Evolutionary conservation across 495 filamentous ascomycete species (phyloP), one percentile per base, ranked within the genome.

Genomic region (Penicillium taxi): DNA sequence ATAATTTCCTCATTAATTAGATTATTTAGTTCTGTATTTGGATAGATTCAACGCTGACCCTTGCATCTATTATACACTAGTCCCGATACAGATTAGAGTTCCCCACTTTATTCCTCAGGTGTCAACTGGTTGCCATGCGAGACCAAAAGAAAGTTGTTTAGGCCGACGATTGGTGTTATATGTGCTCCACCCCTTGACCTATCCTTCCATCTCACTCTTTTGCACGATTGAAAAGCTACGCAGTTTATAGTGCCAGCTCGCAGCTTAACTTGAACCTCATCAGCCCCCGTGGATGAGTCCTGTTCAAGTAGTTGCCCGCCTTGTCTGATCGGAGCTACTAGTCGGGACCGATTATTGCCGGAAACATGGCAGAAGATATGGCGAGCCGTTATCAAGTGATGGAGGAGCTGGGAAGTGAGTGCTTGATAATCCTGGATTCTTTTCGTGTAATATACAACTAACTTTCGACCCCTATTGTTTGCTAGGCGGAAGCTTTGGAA

Each of bases 321-420:
- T 29, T 53, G 39, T 42, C 35, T 35, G 45, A 43, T 30, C 31
- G 45, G 48, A 49, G 28, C 30, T 23, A 37, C 41, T 34, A 40
- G 39, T 37, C 47, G 36, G 32, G 37, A 17, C 45, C 33, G 42
- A 50, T 37, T 30, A 13, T 14, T 50, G 42, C 37, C 45, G 44
- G 45, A 59, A 61, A 42, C 39, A 70, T 71, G 65, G 57, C 53
- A 48, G 73, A 74, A 24, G 73, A 80, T 58, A 82, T 89, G 74
- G 80, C 84, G 41, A 75, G 71, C 44, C 78, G 82, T 50, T 95
- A 93, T 58, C 82, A 90, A 66, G 78, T 94, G 54, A 72, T 94
- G 59, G 87, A 95, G 72, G 87, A 95, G 64, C 67, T 95, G 42
- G 88, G 88, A 44, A 86, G 87, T 94, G 60, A 68, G 85, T 78